Evolutionary conservation across 129 eudicot genomes (phyloP).

Genomic region (Pulicaria dysenterica): DNA sequence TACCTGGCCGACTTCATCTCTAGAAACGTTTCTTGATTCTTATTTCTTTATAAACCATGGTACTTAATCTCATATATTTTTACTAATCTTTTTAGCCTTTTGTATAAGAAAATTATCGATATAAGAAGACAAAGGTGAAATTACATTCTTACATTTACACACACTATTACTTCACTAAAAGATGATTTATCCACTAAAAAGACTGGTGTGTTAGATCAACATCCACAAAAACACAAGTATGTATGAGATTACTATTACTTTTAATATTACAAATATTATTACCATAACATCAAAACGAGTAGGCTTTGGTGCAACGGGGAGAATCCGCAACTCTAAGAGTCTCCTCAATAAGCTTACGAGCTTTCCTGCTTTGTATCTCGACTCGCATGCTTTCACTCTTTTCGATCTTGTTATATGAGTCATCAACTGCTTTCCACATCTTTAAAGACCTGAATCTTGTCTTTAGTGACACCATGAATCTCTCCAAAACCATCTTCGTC

Average conservation of each 20-base stretch:
- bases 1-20: background rate
- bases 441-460: conserved; percentile 39
- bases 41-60: too few species aligned
- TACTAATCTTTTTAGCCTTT: too few species aligned
- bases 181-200: background rate
- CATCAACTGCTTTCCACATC: conserved; percentile 35
- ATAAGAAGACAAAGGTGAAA: background rate
- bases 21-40: too few species aligned
- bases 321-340: conserved; percentile 63
- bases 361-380: conserved; percentile 58
- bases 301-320: conserved; percentile 46
- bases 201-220: background rate
- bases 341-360: conserved; percentile 50
- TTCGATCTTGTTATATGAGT: conserved; percentile 52
- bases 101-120: too few species aligned
- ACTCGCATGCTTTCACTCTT: conserved; percentile 70
- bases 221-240: conserved; percentile 1
- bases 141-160: background rate
- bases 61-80: too few species aligned
- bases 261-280: too few species aligned
- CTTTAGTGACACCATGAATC: conserved; percentile 44
- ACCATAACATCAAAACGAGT: conserved; percentile 28
- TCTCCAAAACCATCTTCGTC: conserved; percentile 45
- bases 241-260: background rate
- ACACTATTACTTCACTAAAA: background rate